Percentiles rank a stretch among this genome's conserved stretches.
These are phyloP conservation scores for Vigna trinervia DNA, from an alignment of 306 rosid species.

Conservation along the genomic window DNA sequence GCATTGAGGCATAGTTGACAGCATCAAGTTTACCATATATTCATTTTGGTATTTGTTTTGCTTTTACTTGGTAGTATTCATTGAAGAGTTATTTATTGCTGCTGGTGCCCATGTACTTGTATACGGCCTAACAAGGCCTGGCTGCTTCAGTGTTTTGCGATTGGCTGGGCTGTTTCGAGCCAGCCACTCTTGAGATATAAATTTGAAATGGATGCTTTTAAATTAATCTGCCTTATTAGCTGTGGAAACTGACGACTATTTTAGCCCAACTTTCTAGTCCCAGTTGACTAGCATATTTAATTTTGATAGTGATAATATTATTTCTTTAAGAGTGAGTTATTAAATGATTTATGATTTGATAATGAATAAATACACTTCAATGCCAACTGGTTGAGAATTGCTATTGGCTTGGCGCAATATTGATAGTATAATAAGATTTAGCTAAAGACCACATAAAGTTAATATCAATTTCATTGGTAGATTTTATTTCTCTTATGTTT, in stretches of 20 bases:
- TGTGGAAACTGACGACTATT: conserved; percentile 18
- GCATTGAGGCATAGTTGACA: conserved; percentile 41
- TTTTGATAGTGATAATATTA: conserved; percentile 26
- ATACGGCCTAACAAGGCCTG: conserved; percentile 50
- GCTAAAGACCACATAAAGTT: too few relatives aligned
- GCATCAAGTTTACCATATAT: conserved; percentile 31
- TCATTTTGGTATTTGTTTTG: conserved; percentile 34
- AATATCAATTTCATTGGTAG: too few relatives aligned
- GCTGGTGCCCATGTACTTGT: conserved; percentile 51
- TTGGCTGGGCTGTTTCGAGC: too few relatives aligned
- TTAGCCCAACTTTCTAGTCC: conserved; percentile 11
- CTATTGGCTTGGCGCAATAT: too few relatives aligned
- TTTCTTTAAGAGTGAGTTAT: background rate
- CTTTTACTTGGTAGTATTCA: conserved; percentile 45
- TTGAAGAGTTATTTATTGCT: conserved; percentile 41
- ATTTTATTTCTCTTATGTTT: too few relatives aligned
- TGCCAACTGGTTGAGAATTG: background rate
- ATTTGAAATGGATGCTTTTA: conserved; percentile 38
- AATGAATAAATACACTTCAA: background rate
- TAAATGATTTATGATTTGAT: background rate
- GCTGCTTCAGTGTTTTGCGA: conserved; percentile 37
- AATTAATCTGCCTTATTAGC: conserved; percentile 7
- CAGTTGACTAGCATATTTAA: background rate
- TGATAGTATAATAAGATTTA: too few relatives aligned
- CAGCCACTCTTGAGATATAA: conserved; percentile 17